phyloP scores from a whole-genome alignment of 2,329 filamentous ascomycete genomes.

The Exophiala spinifera region DNA sequence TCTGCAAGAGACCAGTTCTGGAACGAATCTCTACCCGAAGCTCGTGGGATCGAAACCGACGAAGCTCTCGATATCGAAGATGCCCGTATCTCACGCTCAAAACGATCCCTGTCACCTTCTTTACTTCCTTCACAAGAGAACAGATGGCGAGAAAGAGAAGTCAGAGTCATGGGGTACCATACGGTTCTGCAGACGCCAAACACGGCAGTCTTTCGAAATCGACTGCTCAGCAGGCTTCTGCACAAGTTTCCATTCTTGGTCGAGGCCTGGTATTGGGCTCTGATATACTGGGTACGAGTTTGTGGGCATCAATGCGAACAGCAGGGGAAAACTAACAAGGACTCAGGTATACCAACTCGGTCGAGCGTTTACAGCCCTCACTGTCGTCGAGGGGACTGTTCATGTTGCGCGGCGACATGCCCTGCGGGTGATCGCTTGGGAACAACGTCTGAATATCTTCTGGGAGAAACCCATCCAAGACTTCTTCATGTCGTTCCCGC shows the following conservation, averaged over 20 bases:
- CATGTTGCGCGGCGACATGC: conserved; percentile 67
- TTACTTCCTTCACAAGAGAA: conserved; percentile 42
- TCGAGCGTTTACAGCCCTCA: conserved; percentile 68
- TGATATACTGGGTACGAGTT: conserved; percentile 70
- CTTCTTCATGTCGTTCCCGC: conserved; percentile 53
- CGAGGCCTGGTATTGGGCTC: conserved; percentile 73
- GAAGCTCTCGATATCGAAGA: conserved; percentile 18
- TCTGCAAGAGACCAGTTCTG: conserved; percentile 18
- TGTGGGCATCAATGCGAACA: neutral
- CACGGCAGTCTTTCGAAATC: conserved; percentile 58
- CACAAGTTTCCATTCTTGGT: conserved; percentile 68
- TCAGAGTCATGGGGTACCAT: conserved; percentile 47
- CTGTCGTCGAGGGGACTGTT: conserved; percentile 65
- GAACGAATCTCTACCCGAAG: conserved; percentile 19
- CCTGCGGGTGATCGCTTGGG: conserved; percentile 64
- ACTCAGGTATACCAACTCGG: conserved; percentile 70
- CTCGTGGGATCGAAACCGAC: conserved; percentile 8
- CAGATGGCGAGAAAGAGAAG: conserved; percentile 50
- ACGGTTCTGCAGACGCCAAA: conserved; percentile 58
- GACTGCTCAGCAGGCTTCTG: conserved; percentile 62
- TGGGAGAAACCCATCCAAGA: conserved; percentile 61
- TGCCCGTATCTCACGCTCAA: conserved; percentile 20
- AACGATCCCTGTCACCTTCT: conserved; percentile 40
- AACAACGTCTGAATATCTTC: conserved; percentile 63
- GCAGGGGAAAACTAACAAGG: neutral